Percentiles rank a stretch among this genome's conserved stretches.
Evolutionary conservation across 805 yeast genomes (phyloP).

Genomic region (Pichia rugopelliculosa): DNA sequence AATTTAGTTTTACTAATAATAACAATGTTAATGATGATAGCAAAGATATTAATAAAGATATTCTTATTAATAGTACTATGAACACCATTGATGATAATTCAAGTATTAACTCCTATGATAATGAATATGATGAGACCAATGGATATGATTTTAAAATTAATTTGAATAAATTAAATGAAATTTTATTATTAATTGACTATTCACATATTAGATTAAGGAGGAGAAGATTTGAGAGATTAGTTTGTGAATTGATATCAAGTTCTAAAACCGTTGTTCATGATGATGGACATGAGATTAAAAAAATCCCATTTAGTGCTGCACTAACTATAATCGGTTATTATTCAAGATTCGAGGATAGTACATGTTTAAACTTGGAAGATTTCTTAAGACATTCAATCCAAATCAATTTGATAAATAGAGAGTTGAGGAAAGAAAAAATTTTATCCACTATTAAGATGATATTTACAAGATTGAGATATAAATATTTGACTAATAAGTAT

Average conservation of each 20-base stretch:
- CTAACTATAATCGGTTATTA: conserved; percentile 68
- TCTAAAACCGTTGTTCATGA: conserved; percentile 31
- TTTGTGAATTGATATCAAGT: conserved; percentile 55
- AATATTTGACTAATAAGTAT: conserved; percentile 9
- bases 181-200: conserved; percentile 48
- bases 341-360: conserved; percentile 66
- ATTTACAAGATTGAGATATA: conserved; percentile 40
- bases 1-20: too few species aligned
- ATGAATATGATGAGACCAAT: conserved; percentile 28
- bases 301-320: conserved; percentile 57
- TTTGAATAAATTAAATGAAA: conserved; percentile 42
- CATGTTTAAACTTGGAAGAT: conserved; percentile 67
- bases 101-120: neutral
- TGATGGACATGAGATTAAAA: conserved; percentile 30
- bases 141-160: conserved; percentile 59
- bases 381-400: conserved; percentile 57
- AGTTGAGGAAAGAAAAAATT: conserved; percentile 34
- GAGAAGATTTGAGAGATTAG: conserved; percentile 51
- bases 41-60: neutral
- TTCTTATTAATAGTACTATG: neutral
- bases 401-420: conserved; percentile 47
- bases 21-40: neutral
- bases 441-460: conserved; percentile 42
- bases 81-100: neutral
- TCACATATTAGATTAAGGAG: conserved; percentile 47